Evolutionary conservation across 164 flowering plant species (phyloP).

Genomic region (Liquidambar formosana): DNA sequence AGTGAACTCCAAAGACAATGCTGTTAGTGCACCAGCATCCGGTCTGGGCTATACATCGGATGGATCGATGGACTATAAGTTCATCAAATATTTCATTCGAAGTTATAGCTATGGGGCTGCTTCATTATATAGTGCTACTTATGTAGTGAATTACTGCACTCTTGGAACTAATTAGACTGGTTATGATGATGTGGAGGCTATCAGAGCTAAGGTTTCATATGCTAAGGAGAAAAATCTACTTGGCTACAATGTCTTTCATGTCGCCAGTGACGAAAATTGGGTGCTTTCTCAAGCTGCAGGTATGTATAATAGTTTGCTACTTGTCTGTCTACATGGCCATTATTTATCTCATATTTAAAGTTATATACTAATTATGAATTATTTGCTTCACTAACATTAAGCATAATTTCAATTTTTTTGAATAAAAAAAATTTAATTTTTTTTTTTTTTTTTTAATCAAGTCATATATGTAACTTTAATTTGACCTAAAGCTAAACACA

Average conservation of each 20-base stretch:
- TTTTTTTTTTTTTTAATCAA: too few relatives aligned
- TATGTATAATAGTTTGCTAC: background rate
- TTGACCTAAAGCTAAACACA: too few relatives aligned
- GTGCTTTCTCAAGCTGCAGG: constrained; percentile 5
- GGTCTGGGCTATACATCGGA: constrained; percentile 14
- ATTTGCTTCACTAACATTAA: too few relatives aligned
- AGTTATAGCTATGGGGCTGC: constrained; percentile 10
- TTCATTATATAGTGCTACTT: constrained; percentile 25
- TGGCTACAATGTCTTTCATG: constrained; percentile 22
- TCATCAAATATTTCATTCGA: constrained; percentile 8
- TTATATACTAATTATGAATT: too few relatives aligned
- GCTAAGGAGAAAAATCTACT: constrained; percentile 15
- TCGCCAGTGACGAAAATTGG: constrained; percentile 20
- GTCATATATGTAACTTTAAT: too few relatives aligned
- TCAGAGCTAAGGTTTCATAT: constrained; percentile 19
- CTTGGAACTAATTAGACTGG: constrained; percentile 23
- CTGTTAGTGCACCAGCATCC: constrained; percentile 9
- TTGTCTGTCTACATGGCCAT: too few relatives aligned
- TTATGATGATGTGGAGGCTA: constrained; percentile 23
- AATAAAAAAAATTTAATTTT: too few relatives aligned
- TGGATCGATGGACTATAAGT: constrained; percentile 21
- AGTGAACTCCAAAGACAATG: constrained; percentile 7
- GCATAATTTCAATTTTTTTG: too few relatives aligned
- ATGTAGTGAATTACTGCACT: constrained; percentile 26
- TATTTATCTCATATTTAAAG: too few relatives aligned